Percentiles rank a stretch among this genome's conserved stretches.
Conservation (phyloP, 306 rosid species). For the Quercus aquifolioides region DNA sequence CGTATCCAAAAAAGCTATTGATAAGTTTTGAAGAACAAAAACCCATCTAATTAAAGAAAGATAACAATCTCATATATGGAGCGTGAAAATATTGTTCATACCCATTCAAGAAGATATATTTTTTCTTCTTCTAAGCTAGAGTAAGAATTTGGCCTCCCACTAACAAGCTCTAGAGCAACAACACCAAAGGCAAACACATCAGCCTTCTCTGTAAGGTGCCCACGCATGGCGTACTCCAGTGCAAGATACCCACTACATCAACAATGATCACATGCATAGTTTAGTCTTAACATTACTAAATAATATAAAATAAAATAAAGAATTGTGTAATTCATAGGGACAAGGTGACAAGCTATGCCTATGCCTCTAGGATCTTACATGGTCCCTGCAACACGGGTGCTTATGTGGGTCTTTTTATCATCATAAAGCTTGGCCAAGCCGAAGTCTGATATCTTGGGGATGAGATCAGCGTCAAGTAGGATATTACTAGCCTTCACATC, state of each 20-base stretch:
- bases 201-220: slow-evolving; percentile 82
- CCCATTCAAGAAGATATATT: slow-evolving; percentile 78
- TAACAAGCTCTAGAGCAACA: slow-evolving; percentile 67
- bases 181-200: slow-evolving; percentile 87
- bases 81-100: slow-evolving; percentile 24
- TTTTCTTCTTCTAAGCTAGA: slow-evolving; percentile 54
- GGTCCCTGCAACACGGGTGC: slow-evolving; percentile 82
- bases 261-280: not conserved
- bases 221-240: slow-evolving; percentile 86
- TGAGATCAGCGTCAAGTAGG: slow-evolving; percentile 55
- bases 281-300: not conserved
- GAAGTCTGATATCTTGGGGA: slow-evolving; percentile 78
- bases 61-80: not conserved
- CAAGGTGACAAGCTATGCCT: not conserved
- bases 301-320: not conserved
- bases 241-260: slow-evolving; percentile 76
- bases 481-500: slow-evolving; percentile 86
- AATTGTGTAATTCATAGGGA: not conserved
- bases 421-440: slow-evolving; percentile 80
- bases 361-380: slow-evolving; percentile 43
- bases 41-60: not conserved
- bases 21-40: not conserved
- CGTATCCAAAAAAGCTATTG: not conserved
- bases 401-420: slow-evolving; percentile 72
- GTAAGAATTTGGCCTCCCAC: slow-evolving; percentile 73